Evolutionary conservation across 352 stramenopile genomes (phyloP), one percentile per base, ranked within the genome.

Genomic region (Blastocystis sp.): DNA sequence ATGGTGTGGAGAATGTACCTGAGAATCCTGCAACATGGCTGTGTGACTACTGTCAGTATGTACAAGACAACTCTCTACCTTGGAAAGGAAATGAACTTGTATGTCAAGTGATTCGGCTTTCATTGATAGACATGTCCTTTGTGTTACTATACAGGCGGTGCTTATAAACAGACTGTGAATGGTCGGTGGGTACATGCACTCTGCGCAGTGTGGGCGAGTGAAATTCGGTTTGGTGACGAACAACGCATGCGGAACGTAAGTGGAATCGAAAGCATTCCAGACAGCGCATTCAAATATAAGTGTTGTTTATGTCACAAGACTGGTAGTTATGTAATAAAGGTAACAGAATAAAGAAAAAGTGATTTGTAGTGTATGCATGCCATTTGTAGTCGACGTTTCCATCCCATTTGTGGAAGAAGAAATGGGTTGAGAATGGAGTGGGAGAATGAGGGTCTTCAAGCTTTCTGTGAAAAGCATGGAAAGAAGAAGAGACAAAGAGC

Each of bases 261-360:
- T 32, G 77, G 77, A 0, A 46, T 87, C 19, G 59, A 87, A 9
- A 52, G 24, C 39, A 87, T 87, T 77, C 65, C 77, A 6, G 65
- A 87, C 2, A 78, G 42, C 27, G 32, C 35, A 54, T 77, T 77
- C 39, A 59, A 77, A 51, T 78, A 74, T 37, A 87, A 87, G 49
- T 87, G 77, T 54, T 87, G 54, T 29, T 58, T 63, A 27, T 87
- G 77, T 39, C 59, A 78, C 42, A 87, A 87, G 54, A 87, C 59
- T 6, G 77, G 65, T 29, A 87, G 77, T 29, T 87, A 87, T 43
- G 66, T 58, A 32, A 77, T 87, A n/a, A 87, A 77, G 39, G 65
- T 87, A 42, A 37, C 16, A 37, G 4, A 35, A 54, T 21, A 5
- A 12, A 4, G n/a, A 35, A 51, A 9, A 21, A 39, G 42, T 78